Conservation (phyloP, 805 yeast species). For the Ogataea zsoltii region DNA sequence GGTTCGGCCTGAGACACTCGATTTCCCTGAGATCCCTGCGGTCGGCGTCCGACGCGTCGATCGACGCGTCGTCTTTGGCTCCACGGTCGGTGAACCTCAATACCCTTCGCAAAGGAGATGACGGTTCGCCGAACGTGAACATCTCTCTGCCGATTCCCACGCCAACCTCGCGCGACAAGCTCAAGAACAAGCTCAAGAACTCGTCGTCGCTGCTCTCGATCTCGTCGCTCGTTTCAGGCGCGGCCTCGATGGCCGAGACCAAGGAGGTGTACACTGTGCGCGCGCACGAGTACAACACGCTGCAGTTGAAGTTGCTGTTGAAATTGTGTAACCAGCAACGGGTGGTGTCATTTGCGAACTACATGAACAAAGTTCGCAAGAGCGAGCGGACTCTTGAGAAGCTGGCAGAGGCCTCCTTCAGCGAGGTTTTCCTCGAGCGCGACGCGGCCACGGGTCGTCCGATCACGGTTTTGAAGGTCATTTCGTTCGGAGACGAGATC, state of each 20-base stretch:
- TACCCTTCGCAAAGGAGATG: conserved; percentile 3
- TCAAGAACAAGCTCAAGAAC: conserved; percentile 52
- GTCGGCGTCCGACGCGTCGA: conserved; percentile 19
- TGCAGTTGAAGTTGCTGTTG: conserved; percentile 36
- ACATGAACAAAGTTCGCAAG: conserved; percentile 24
- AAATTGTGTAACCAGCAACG: conserved; percentile 37
- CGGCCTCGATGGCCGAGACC: conserved; percentile 14
- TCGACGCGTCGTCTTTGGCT: conserved; percentile 9
- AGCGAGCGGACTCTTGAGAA: conserved; percentile 33
- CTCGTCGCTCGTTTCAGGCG: conserved; percentile 27
- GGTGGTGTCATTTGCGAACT: conserved; percentile 35
- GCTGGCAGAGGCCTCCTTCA: conserved; percentile 48
- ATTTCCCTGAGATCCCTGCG: conserved; percentile 32
- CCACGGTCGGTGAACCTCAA: conserved; percentile 13
- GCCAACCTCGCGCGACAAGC: conserved; percentile 53
- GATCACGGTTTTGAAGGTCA: conserved; percentile 45
- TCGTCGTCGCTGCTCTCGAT: conserved; percentile 50
- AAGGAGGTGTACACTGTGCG: conserved; percentile 32
- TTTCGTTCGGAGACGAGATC: conserved; percentile 51
- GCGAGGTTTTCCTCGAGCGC: conserved; percentile 43
- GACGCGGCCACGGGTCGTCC: conserved; percentile 25
- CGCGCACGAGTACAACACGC: conserved; percentile 35
- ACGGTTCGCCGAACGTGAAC: conserved; percentile 24
- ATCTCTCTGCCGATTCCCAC: conserved; percentile 64
- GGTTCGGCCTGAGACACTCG: conserved; percentile 30